Evolutionary conservation across 2,329 filamentous ascomycete genomes (phyloP), one percentile per base, ranked within the genome.

Genomic region (Trichoderma oligosporum): DNA sequence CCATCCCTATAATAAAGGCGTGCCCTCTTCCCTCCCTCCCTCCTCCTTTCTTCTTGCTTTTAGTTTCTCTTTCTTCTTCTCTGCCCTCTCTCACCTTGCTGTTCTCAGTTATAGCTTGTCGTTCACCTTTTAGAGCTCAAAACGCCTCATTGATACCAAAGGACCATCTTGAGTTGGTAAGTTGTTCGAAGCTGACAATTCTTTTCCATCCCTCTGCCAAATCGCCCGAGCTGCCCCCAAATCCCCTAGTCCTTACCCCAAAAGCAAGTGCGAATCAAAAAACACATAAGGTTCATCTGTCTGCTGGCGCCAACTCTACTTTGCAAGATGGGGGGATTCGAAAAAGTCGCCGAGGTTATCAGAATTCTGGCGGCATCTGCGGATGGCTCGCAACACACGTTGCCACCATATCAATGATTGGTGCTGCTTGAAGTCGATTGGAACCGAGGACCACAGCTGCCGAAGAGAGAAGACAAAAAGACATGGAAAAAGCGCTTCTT

Each of bases 1-100:
- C n/a, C 53, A 27, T 55, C 46, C 27, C 31, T 51, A 61, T 57
- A 46, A 61, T 60, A 61, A 57, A 59, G 52, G 27, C 49, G 25
- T 44, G 25, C 33, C 58, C 35, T 42, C 36, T 41, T 59, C 57
- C 61, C 57, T 57, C 57, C 45, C 55, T 60, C 58, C 59, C 41
- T 52, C 49, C 61, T 61, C 51, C 57, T 55, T 61, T 51, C 56
- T 48, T 47, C 46, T 35, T 16, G 16, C 52, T 29, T 22, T 22
- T 52, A n/a, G n/a, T n/a, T 57, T 60, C 53, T 55, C 53, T 47
- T 62, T 25, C 61, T 62, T 60, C 59, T 61, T 52, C 64, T 62
- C 61, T 64, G 62, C 63, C 61, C 63, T 63, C 61, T 62, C 63
- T 61, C 62, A 61, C 60, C 60, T 46, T 29, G 16, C 41, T 46